phyloP scores from a whole-genome alignment of 495 filamentous ascomycete genomes.

The Penicillium steckii region DNA sequence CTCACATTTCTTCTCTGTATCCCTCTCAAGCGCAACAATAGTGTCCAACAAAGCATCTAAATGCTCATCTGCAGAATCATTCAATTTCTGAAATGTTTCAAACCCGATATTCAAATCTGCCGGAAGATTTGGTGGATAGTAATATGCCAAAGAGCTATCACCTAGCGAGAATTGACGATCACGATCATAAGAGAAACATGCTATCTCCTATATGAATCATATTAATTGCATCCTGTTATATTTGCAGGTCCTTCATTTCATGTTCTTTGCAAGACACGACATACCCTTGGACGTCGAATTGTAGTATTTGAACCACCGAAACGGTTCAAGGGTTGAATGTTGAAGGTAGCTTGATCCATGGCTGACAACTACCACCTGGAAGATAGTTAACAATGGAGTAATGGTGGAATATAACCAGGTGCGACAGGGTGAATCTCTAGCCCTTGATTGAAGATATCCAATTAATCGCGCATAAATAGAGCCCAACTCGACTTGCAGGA shows the following conservation, averaged over 20 bases:
- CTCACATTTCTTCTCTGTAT: slow-evolving; percentile 62
- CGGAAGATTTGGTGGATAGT: slow-evolving; percentile 74
- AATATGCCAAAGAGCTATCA: slow-evolving; percentile 78
- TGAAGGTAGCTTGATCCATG: slow-evolving; percentile 47
- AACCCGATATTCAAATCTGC: slow-evolving; percentile 76
- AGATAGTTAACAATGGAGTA: neutral
- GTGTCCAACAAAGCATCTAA: slow-evolving; percentile 79
- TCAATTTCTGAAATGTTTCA: slow-evolving; percentile 77
- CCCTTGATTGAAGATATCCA: neutral
- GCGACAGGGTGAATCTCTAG: neutral
- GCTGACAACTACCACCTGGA: neutral
- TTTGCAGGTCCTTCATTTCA: too few species aligned
- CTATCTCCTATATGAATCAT: slow-evolving; percentile 63
- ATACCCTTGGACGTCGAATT: slow-evolving; percentile 67
- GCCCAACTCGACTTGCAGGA: too few species aligned
- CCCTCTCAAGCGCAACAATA: slow-evolving; percentile 68
- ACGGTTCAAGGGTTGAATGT: slow-evolving; percentile 61
- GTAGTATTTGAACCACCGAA: slow-evolving; percentile 60
- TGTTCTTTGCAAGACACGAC: too few species aligned
- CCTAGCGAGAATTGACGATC: slow-evolving; percentile 73
- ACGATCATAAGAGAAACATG: slow-evolving; percentile 87
- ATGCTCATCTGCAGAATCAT: slow-evolving; percentile 82
- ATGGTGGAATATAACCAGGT: neutral
- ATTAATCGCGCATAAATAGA: neutral
- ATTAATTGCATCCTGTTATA: neutral